Conservation (phyloP, 202 grass and related monocot genomes). For the Panicum virgatum region DNA sequence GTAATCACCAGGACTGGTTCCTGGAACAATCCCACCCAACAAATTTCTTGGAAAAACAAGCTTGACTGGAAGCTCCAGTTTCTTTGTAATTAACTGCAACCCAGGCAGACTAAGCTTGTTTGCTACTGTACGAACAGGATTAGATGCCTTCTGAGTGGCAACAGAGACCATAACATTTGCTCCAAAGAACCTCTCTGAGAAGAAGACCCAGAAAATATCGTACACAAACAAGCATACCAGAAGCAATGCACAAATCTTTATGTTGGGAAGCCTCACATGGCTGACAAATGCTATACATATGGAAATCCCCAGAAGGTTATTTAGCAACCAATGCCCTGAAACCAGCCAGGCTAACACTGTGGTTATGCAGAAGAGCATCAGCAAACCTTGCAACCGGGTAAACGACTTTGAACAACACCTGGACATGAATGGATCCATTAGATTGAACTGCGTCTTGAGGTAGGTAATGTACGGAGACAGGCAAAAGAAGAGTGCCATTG, state of each 20-base stretch:
- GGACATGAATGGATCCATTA: constrained; percentile 65
- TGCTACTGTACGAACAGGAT: constrained; percentile 91
- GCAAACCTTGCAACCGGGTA: constrained; percentile 63
- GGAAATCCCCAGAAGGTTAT: constrained; percentile 79
- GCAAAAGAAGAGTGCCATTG: constrained; percentile 85
- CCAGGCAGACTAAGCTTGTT: constrained; percentile 90
- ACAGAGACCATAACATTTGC: constrained; percentile 99
- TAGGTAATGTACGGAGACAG: constrained; percentile 59
- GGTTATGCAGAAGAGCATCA: constrained; percentile 64
- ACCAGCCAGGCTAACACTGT: constrained; percentile 70
- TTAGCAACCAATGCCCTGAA: constrained; percentile 91
- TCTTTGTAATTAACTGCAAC: constrained; percentile 82
- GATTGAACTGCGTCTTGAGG: constrained; percentile 47
- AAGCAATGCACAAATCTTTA: constrained; percentile 82
- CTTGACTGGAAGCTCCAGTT: constrained; percentile 95
- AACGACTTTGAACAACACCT: constrained; percentile 89
- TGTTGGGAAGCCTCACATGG: constrained; percentile 97
- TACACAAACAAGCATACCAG: constrained; percentile 89
- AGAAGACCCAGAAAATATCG: constrained; percentile 98
- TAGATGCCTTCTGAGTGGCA: constrained; percentile 97
- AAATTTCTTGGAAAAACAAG: constrained; percentile 98
- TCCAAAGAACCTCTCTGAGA: constrained; percentile 92
- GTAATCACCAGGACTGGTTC: constrained; percentile 71
- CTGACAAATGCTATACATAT: constrained; percentile 97
- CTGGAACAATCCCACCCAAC: constrained; percentile 69